These are phyloP conservation scores for Quercus engelmannii DNA, from an alignment of 306 rosid genomes.

Conservation along the genomic window DNA sequence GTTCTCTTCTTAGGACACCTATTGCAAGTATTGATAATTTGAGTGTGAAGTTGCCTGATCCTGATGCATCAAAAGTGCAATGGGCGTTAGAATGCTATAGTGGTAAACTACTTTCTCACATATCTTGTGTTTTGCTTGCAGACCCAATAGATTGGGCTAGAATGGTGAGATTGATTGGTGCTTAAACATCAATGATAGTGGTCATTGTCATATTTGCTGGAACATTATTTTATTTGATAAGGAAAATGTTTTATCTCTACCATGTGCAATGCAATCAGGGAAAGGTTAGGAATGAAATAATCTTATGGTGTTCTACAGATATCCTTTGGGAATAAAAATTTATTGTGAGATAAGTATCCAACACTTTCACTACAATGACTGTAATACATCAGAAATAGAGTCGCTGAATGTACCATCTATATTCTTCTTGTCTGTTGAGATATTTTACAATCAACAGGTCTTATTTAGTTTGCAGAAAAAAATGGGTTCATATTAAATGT, in stretches of 20 bases:
- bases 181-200: background rate
- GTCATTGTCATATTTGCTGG: background rate
- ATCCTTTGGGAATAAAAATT: background rate
- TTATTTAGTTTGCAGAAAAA: background rate
- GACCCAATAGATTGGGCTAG: background rate
- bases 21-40: conserved; percentile 65
- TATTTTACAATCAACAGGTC: background rate
- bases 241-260: background rate
- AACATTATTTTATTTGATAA: background rate
- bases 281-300: background rate
- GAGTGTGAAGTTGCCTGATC: conserved; percentile 58
- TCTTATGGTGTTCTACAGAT: background rate
- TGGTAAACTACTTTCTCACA: conserved; percentile 36
- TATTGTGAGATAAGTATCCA: too few species aligned
- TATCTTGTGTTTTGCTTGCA: background rate
- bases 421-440: background rate
- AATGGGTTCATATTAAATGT: background rate
- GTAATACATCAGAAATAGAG: background rate
- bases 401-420: background rate
- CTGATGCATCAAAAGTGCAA: conserved; percentile 70
- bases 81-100: conserved; percentile 80
- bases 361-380: background rate
- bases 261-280: background rate
- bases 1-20: conserved; percentile 87
- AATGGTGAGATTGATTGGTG: background rate